Conservation (phyloP, 352 stramenopile genomes). For the Globisporangium paroecandrum region DNA sequence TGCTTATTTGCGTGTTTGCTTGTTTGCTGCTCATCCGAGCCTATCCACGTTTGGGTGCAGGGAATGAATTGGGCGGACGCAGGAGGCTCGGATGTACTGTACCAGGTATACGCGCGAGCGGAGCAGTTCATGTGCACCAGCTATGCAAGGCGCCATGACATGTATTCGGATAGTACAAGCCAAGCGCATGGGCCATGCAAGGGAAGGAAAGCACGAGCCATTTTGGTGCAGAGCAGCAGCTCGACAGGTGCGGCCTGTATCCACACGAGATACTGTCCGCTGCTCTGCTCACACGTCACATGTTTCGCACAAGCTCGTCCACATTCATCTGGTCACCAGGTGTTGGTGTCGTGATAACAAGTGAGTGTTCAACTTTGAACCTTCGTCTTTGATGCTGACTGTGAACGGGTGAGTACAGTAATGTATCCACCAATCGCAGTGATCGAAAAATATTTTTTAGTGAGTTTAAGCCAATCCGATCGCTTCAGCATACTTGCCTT, state of each 20-base stretch:
- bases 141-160: neutral
- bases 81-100: neutral
- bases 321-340: neutral
- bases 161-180: too few relatives aligned
- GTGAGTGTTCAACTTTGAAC: neutral
- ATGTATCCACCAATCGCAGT: too few relatives aligned
- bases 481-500: neutral
- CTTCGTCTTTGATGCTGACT: too few relatives aligned
- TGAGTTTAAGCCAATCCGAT: neutral
- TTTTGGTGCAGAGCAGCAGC: neutral
- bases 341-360: neutral
- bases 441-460: neutral
- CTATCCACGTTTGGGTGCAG: neutral
- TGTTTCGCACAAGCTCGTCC: neutral
- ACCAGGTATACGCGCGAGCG: too few relatives aligned
- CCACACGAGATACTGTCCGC: neutral
- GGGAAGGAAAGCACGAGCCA: neutral
- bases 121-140: neutral
- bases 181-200: neutral
- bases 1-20: too few relatives aligned
- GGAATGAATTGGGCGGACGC: neutral
- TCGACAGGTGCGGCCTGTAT: neutral
- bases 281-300: neutral
- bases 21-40: neutral
- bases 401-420: too few relatives aligned